Percentiles rank a stretch among this genome's conserved stretches.
Evolutionary conservation across 768 basidiomycete species (phyloP).

Genomic region (Mycena latifolia): DNA sequence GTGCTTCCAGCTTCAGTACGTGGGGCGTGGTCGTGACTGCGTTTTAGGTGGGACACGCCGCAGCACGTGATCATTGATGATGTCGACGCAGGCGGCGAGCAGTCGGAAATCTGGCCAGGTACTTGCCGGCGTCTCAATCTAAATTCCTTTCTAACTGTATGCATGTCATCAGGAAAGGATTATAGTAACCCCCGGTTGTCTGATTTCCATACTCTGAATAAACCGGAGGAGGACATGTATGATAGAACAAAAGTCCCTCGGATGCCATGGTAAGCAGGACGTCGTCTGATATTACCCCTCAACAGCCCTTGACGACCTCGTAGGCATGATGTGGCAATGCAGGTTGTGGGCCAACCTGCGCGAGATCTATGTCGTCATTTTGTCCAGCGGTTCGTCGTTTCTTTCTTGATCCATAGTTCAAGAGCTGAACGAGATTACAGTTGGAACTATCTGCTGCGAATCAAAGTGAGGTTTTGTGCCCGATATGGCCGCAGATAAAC

Average conservation of each 20-base stretch:
- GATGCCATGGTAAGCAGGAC: slow-evolving; percentile 86
- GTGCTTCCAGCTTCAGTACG: slow-evolving; percentile 4
- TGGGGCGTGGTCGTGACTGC: slow-evolving; percentile 14
- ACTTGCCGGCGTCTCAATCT: no score
- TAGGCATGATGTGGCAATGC: slow-evolving; percentile 97
- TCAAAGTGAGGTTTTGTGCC: slow-evolving; percentile 71
- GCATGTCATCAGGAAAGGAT: slow-evolving; percentile 80
- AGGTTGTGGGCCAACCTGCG: slow-evolving; percentile 96
- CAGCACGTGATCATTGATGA: slow-evolving; percentile 94
- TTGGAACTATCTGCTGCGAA: slow-evolving; percentile 95
- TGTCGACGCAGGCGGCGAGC: slow-evolving; percentile 68
- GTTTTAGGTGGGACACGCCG: slow-evolving; percentile 90
- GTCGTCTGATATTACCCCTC: not conserved
- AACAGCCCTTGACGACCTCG: slow-evolving; percentile 2
- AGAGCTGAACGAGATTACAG: slow-evolving; percentile 51
- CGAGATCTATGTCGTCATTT: slow-evolving; percentile 96
- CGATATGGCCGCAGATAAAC: slow-evolving; percentile 14
- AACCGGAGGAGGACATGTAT: slow-evolving; percentile 96
- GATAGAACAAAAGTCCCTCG: slow-evolving; percentile 90
- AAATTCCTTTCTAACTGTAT: slow-evolving; percentile 22
- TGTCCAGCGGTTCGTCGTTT: slow-evolving; percentile 76
- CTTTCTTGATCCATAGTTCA: not conserved
- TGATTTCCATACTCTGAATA: slow-evolving; percentile 89
- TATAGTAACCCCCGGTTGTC: slow-evolving; percentile 91
- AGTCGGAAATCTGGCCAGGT: slow-evolving; percentile 91